Evolutionary conservation across 139 green algal species (phyloP).

Genomic region (Tetraselmis chui): DNA sequence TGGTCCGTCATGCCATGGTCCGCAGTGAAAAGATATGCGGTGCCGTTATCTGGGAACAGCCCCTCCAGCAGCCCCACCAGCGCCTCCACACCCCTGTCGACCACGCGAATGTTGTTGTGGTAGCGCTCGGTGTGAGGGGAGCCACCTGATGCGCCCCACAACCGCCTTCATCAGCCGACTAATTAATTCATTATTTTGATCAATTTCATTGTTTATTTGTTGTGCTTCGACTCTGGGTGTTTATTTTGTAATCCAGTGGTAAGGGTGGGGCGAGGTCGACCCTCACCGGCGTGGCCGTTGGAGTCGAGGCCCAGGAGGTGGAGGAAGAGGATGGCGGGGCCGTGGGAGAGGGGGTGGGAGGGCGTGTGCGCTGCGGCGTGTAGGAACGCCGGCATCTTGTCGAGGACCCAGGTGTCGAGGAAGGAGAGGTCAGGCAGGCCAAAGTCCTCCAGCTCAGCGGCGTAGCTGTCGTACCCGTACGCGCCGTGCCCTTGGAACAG

Average conservation of each 20-base stretch:
- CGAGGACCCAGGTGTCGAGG: constrained; percentile 33
- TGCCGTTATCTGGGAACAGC: constrained; percentile 14
- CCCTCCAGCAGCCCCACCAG: constrained; percentile 12
- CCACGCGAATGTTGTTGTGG: constrained; percentile 22
- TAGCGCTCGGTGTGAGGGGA: constrained; percentile 21
- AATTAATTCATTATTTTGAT: too few relatives aligned
- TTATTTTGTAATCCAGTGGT: too few relatives aligned
- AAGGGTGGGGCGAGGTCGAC: too few relatives aligned
- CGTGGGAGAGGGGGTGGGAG: neutral
- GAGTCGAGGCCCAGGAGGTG: constrained; percentile 37
- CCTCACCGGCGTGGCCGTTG: constrained; percentile 28
- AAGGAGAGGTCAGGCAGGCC: constrained; percentile 5
- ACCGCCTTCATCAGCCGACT: too few relatives aligned
- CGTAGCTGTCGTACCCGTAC: constrained; percentile 20
- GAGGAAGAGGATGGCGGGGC: constrained; percentile 25
- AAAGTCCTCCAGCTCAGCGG: constrained; percentile 30
- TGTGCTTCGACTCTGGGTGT: too few relatives aligned
- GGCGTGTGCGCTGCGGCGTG: neutral
- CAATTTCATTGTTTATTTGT: too few relatives aligned
- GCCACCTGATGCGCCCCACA: neutral
- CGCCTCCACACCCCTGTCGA: constrained; percentile 18
- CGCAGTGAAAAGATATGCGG: constrained; percentile 28
- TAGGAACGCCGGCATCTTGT: constrained; percentile 7
- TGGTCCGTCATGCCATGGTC: constrained; percentile 38
- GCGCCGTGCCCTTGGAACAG: constrained; percentile 22